Percentiles rank a stretch among this genome's conserved stretches.
Evolutionary conservation across 495 filamentous ascomycete genomes (phyloP).

Genomic region (Clohesyomyces aquaticus): DNA sequence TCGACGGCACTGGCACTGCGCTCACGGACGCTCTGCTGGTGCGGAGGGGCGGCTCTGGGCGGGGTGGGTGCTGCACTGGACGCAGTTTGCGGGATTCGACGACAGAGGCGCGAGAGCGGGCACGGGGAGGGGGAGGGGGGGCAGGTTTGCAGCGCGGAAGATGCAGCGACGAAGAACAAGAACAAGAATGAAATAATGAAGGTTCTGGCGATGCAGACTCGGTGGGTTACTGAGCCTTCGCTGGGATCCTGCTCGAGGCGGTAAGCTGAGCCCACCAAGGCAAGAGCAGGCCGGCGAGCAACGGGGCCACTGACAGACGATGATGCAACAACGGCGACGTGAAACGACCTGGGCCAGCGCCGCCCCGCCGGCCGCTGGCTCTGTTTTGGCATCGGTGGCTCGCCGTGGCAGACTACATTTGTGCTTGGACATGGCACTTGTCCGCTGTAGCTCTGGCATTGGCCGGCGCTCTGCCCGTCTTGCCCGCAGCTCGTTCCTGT

Average conservation of each 20-base stretch:
- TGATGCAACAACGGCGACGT: conserved; percentile 20
- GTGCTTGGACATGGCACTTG: not conserved
- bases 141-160: too few species aligned
- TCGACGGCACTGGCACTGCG: not conserved
- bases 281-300: not conserved
- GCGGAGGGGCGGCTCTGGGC: conserved; percentile 1
- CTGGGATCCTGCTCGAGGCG: not conserved
- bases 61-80: not conserved
- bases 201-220: not conserved
- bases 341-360: not conserved
- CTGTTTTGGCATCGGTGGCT: not conserved
- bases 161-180: too few species aligned
- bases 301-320: conserved; percentile 4
- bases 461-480: too few species aligned
- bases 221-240: too few species aligned
- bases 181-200: too few species aligned
- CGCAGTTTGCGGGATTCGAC: not conserved
- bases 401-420: not conserved
- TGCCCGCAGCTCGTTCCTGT: not conserved
- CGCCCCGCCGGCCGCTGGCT: not conserved
- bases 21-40: not conserved
- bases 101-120: not conserved
- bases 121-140: too few species aligned
- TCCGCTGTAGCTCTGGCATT: not conserved
- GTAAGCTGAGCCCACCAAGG: not conserved